Percentiles rank a stretch among this genome's conserved stretches.
phyloP scores from a whole-genome alignment of 2,329 filamentous ascomycete genomes.

The Fusarium sp. region DNA sequence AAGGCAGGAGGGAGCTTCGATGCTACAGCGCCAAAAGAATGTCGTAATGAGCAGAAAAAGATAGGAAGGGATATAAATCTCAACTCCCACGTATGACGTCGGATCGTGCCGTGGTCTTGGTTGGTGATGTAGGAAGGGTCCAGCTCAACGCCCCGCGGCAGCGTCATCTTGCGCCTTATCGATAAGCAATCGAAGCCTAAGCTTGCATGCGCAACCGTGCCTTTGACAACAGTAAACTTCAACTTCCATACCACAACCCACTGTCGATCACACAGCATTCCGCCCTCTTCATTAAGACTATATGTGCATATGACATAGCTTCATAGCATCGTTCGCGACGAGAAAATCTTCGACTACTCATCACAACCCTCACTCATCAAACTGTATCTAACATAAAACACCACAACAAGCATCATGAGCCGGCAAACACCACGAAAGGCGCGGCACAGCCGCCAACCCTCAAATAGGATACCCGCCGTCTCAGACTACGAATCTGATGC shows the following conservation, averaged over 20 bases:
- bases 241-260: conserved; percentile 20
- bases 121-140: conserved; percentile 40
- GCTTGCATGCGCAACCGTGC: conserved; percentile 39
- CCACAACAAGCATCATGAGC: conserved; percentile 57
- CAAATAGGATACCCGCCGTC: conserved; percentile 57
- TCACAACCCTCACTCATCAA: background rate
- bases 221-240: conserved; percentile 31
- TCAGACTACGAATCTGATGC: conserved; percentile 79
- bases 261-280: conserved; percentile 13
- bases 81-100: conserved; percentile 38
- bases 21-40: conserved; percentile 30
- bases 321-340: background rate
- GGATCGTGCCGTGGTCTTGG: conserved; percentile 23
- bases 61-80: conserved; percentile 26
- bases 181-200: conserved; percentile 47
- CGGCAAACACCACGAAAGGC: conserved; percentile 59
- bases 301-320: background rate
- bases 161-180: conserved; percentile 50
- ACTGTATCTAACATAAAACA: conserved; percentile 27
- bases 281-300: conserved; percentile 1
- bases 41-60: conserved; percentile 18
- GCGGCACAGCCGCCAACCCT: conserved; percentile 60
- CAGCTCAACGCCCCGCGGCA: conserved; percentile 28
- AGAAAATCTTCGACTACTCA: background rate
- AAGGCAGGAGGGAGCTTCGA: conserved; percentile 1